A percentile compares a stretch with the other conserved stretches of the same genome.
Conservation (phyloP, 2,329 filamentous ascomycete genomes). For the Huntiella bhutanensis region DNA sequence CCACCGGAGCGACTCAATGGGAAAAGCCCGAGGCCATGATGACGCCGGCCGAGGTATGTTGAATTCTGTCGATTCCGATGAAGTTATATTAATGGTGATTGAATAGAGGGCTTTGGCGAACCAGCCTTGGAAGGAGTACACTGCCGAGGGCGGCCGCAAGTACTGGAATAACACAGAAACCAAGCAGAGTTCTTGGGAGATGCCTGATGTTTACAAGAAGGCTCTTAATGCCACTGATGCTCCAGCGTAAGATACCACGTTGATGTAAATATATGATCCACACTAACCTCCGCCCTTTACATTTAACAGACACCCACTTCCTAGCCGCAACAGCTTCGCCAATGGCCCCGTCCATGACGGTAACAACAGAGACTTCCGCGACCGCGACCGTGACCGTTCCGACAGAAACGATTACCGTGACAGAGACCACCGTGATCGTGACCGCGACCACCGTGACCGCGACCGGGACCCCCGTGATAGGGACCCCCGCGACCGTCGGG, state of each 20-base stretch:
- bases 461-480: constrained; percentile 10
- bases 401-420: constrained; percentile 18
- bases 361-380: constrained; percentile 15
- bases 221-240: constrained; percentile 39
- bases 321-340: constrained; percentile 23
- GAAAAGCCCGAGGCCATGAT: constrained; percentile 81
- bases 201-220: constrained; percentile 66
- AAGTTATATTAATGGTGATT: background rate
- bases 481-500: constrained; percentile 14
- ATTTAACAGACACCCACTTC: constrained; percentile 19
- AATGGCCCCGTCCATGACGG: constrained; percentile 15
- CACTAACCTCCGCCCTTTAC: background rate
- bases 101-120: constrained; percentile 55
- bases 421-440: constrained; percentile 10
- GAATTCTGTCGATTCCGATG: background rate
- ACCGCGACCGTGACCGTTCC: constrained; percentile 12
- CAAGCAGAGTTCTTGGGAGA: constrained; percentile 85
- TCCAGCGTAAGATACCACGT: constrained; percentile 1
- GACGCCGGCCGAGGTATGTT: constrained; percentile 55
- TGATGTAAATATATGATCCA: background rate
- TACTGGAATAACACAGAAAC: constrained; percentile 94
- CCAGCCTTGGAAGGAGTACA: constrained; percentile 87
- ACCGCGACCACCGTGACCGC: constrained; percentile 18
- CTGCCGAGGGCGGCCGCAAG: constrained; percentile 64
- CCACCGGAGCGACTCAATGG: constrained; percentile 84